Percentiles rank a stretch among this genome's conserved stretches.
These are phyloP conservation scores for Fusarium foetens DNA, from an alignment of 2,329 filamentous ascomycete genomes.

Conservation along the genomic window DNA sequence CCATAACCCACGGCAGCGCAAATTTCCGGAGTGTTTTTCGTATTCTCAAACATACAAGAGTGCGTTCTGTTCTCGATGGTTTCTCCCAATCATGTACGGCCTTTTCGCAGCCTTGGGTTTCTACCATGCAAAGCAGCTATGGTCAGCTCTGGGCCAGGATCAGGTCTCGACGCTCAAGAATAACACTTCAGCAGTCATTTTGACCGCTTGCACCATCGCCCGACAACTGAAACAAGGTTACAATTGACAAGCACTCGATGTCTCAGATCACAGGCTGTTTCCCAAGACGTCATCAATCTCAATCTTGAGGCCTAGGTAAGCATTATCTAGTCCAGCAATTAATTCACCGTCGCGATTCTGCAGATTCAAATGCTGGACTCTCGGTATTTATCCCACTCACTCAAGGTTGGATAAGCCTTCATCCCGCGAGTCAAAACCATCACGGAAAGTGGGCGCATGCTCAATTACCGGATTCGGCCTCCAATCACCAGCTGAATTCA, in stretches of 20 bases:
- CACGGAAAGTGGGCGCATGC: background rate
- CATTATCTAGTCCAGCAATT: no score
- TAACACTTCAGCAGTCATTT: background rate
- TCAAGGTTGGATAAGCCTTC: background rate
- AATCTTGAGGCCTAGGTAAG: background rate
- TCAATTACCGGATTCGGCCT: conserved; percentile 1
- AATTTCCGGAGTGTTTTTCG: rapidly evolving
- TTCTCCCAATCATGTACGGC: background rate
- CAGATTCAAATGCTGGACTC: background rate
- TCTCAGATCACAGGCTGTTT: background rate
- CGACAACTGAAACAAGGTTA: background rate
- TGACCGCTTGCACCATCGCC: background rate
- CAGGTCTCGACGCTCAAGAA: background rate
- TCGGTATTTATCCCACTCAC: background rate
- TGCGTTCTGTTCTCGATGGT: background rate
- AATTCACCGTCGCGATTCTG: background rate
- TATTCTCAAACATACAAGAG: background rate
- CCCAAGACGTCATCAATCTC: background rate
- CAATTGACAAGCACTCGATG: background rate
- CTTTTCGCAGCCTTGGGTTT: background rate
- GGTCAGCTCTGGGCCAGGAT: no score
- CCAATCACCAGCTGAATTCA: background rate
- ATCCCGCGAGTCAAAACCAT: background rate
- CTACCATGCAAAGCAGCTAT: background rate
- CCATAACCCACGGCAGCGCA: background rate